Conservation (phyloP, 176 grass and related monocot species). For the Saccharum spontaneum region DNA sequence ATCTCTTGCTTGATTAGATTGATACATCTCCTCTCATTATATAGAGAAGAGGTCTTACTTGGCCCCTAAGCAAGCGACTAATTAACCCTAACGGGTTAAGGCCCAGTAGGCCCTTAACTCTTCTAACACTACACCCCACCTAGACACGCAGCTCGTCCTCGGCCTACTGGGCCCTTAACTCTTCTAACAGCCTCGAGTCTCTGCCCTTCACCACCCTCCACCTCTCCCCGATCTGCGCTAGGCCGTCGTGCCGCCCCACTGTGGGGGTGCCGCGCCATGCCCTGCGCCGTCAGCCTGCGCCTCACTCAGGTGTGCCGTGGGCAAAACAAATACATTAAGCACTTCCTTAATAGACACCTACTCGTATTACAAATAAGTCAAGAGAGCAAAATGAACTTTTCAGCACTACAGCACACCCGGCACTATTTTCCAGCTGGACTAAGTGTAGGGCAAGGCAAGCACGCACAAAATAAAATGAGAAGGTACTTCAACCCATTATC, state of each 20-base stretch:
- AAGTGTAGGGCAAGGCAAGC: neutral
- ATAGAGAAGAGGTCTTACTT: too few relatives aligned
- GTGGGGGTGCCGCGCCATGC: neutral
- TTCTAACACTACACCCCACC: too few relatives aligned
- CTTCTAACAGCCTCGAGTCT: neutral
- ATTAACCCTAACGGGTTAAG: too few relatives aligned
- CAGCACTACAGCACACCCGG: neutral
- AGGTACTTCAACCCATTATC: neutral
- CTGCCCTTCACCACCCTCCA: neutral
- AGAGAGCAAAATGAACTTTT: neutral
- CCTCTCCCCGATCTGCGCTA: too few relatives aligned
- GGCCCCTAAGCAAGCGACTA: too few relatives aligned
- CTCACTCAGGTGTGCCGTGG: neutral
- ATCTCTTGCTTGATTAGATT: too few relatives aligned
- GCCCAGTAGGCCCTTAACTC: too few relatives aligned
- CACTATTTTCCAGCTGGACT: neutral
- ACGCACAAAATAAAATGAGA: neutral
- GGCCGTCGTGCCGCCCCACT: too few relatives aligned
- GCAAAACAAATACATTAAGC: neutral
- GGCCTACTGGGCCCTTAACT: too few relatives aligned
- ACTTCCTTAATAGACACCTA: neutral
- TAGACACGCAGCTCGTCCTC: too few relatives aligned
- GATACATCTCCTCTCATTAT: too few relatives aligned
- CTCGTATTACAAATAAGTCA: neutral
- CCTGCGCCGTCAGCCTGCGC: neutral